These are phyloP conservation scores for Verticillium klebahnii DNA, from an alignment of 2,329 filamentous ascomycete genomes.

Conservation along the genomic window DNA sequence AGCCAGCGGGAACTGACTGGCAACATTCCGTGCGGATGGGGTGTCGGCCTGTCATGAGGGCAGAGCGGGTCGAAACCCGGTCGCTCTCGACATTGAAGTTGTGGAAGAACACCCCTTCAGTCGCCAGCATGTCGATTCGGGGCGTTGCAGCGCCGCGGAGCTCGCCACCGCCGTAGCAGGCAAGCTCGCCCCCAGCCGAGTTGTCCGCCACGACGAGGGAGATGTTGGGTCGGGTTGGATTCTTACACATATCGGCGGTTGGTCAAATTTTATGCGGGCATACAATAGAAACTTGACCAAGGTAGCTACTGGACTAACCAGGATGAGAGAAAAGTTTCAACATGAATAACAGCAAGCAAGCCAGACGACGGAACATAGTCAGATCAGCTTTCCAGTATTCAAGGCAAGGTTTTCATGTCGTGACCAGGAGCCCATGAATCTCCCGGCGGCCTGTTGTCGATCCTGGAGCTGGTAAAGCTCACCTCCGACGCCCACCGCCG, in stretches of 20 bases:
- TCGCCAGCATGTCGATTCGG: conserved; percentile 25
- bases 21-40: conserved; percentile 28
- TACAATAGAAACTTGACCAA: no score
- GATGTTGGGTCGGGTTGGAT: conserved; percentile 21
- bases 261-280: no score
- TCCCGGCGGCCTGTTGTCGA: no score
- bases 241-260: not conserved
- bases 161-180: conserved; percentile 26
- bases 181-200: conserved; percentile 30
- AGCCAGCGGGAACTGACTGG: conserved; percentile 26
- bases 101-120: conserved; percentile 25
- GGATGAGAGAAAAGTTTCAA: no score
- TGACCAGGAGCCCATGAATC: no score
- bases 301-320: no score
- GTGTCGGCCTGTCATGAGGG: conserved; percentile 28
- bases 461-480: no score
- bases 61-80: conserved; percentile 27
- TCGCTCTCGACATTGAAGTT: conserved; percentile 17
- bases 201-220: conserved; percentile 30
- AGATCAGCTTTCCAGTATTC: no score
- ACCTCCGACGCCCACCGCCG: no score
- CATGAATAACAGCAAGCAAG: no score
- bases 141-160: conserved; percentile 27
- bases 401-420: no score
- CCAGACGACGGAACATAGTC: no score